A percentile compares a stretch with the other conserved stretches of the same genome.
Conservation (phyloP, 805 yeast species). For the Candida hispaniensis region DNA sequence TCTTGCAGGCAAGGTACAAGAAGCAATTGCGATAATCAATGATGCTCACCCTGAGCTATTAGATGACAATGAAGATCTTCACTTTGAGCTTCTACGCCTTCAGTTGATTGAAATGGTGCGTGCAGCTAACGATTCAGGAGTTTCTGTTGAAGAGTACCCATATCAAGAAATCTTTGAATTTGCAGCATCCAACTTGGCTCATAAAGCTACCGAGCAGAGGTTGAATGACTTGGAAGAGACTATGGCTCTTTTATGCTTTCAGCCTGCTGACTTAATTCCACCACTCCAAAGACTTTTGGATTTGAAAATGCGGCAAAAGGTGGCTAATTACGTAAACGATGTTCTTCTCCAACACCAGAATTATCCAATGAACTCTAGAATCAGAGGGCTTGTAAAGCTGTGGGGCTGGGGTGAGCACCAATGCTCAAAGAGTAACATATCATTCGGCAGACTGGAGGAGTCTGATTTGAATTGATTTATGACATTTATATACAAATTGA, state of each 20-base stretch:
- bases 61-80: conserved; percentile 51
- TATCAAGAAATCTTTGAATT: conserved; percentile 26
- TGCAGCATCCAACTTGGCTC: conserved; percentile 38
- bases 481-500: no score
- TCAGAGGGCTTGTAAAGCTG: conserved; percentile 46
- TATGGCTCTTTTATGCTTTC: conserved; percentile 63
- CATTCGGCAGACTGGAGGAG: conserved; percentile 29
- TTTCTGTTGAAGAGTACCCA: conserved; percentile 14
- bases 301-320: conserved; percentile 47
- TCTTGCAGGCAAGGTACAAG: conserved; percentile 48
- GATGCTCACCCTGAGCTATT: conserved; percentile 52
- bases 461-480: conserved; percentile 20
- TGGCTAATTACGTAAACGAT: conserved; percentile 61
- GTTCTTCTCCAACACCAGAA: conserved; percentile 42
- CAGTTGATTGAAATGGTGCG: conserved; percentile 75
- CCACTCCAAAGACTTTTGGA: conserved; percentile 48
- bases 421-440: conserved; percentile 32
- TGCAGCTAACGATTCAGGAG: conserved; percentile 21
- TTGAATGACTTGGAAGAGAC: conserved; percentile 68
- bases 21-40: conserved; percentile 47
- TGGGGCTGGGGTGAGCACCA: conserved; percentile 56
- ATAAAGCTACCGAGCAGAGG: conserved; percentile 43
- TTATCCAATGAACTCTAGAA: conserved; percentile 27
- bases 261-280: conserved; percentile 28
- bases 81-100: conserved; percentile 61